These are phyloP conservation scores for Coprinellus aureogranulatus DNA, from an alignment of 768 basidiomycete genomes.

Conservation along the genomic window DNA sequence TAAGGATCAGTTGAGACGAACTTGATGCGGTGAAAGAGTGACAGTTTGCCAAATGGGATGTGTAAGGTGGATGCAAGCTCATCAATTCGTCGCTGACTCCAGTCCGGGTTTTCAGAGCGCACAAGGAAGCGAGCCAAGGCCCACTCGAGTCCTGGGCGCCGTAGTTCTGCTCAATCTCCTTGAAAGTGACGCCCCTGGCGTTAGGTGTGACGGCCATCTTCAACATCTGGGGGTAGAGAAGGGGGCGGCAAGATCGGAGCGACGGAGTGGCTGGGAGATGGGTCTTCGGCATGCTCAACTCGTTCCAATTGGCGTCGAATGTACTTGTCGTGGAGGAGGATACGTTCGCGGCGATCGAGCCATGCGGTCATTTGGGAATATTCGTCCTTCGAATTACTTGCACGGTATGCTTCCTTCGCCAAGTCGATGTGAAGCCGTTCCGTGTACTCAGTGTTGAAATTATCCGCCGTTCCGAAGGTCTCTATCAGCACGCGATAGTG, in stretches of 20 bases:
- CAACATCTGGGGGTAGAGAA: too few relatives aligned
- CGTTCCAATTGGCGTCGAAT: constrained; percentile 22
- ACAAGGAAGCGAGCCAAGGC: too few relatives aligned
- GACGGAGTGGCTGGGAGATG: too few relatives aligned
- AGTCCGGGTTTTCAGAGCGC: too few relatives aligned
- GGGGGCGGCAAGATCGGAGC: too few relatives aligned
- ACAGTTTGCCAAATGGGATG: constrained; percentile 23
- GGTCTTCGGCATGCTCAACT: too few relatives aligned
- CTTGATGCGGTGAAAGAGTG: constrained; percentile 35
- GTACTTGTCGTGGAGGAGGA: constrained; percentile 15
- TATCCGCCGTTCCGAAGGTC: constrained; percentile 26
- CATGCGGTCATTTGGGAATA: constrained; percentile 38
- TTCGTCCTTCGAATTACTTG: constrained; percentile 25
- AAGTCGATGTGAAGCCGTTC: constrained; percentile 41
- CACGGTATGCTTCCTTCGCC: constrained; percentile 29
- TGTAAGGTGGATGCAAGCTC: too few relatives aligned
- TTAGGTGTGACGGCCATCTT: too few relatives aligned
- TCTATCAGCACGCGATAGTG: constrained; percentile 30
- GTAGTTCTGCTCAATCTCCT: too few relatives aligned
- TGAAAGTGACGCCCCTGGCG: too few relatives aligned
- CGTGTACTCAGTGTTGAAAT: constrained; percentile 32
- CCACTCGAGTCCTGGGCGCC: too few relatives aligned
- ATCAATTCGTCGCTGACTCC: too few relatives aligned
- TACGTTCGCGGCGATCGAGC: constrained; percentile 24
- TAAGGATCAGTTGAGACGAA: constrained; percentile 23